These are phyloP conservation scores for Fragilariopsis cylindrus DNA, from an alignment of 108 stramenopile species.

Conservation along the genomic window DNA sequence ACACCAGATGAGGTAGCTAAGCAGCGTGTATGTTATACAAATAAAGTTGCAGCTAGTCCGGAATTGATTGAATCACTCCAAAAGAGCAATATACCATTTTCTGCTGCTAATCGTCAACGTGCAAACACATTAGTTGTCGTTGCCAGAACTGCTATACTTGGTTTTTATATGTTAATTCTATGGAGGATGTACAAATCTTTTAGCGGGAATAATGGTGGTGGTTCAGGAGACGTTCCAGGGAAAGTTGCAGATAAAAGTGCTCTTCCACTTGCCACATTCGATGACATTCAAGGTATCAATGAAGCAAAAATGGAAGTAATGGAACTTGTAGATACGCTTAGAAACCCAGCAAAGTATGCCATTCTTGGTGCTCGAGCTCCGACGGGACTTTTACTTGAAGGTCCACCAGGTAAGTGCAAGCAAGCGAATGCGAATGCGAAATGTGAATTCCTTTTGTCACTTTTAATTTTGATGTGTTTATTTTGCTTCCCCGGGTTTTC, in stretches of 20 bases:
- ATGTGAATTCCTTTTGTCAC: neutral
- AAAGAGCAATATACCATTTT: conserved; percentile 56
- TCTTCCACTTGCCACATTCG: conserved; percentile 63
- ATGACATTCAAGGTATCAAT: conserved; percentile 86
- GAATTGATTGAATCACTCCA: conserved; percentile 62
- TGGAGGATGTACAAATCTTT: conserved; percentile 66
- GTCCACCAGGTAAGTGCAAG: conserved; percentile 23
- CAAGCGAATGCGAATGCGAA: conserved; percentile 48
- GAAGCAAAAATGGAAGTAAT: conserved; percentile 84
- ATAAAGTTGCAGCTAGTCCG: conserved; percentile 61
- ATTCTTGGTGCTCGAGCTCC: conserved; percentile 86
- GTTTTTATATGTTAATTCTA: conserved; percentile 65
- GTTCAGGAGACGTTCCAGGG: conserved; percentile 56
- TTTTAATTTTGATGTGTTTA: neutral
- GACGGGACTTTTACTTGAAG: conserved; percentile 78
- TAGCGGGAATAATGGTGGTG: conserved; percentile 36
- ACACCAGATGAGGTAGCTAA: conserved; percentile 22
- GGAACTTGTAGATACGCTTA: conserved; percentile 85
- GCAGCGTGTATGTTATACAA: conserved; percentile 38
- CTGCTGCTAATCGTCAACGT: conserved; percentile 54
- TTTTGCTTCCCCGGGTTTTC: neutral
- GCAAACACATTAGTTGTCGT: conserved; percentile 36
- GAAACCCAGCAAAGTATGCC: conserved; percentile 82
- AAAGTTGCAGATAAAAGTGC: conserved; percentile 57
- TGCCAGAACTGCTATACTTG: conserved; percentile 48